A percentile compares a stretch with the other conserved stretches of the same genome.
Conservation (phyloP, 2,329 filamentous ascomycete species). For the Colletotrichum sp. region DNA sequence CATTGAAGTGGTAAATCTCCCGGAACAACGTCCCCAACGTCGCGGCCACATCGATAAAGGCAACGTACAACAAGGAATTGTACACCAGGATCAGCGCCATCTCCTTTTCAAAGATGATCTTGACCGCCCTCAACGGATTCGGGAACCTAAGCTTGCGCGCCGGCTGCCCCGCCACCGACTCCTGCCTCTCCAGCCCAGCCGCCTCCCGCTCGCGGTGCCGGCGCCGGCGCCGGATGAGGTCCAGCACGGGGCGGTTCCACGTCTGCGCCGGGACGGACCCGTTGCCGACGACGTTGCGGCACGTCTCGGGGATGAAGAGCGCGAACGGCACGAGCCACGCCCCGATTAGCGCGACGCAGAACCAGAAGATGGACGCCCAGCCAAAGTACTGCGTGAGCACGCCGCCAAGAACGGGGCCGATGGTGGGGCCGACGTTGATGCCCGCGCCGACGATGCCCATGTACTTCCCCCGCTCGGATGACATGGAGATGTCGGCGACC, state of each 20-base stretch:
- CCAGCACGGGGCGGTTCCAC: conserved; percentile 63
- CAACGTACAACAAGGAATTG: conserved; percentile 59
- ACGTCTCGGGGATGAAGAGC: conserved; percentile 64
- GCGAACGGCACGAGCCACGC: conserved; percentile 59
- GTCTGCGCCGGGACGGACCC: conserved; percentile 63
- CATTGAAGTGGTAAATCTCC: conserved; percentile 55
- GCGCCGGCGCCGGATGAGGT: conserved; percentile 47
- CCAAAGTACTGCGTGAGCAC: conserved; percentile 67
- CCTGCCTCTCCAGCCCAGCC: conserved; percentile 18
- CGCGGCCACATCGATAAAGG: conserved; percentile 59
- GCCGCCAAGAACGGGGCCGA: conserved; percentile 69
- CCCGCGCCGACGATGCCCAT: conserved; percentile 71
- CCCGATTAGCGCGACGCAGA: conserved; percentile 61
- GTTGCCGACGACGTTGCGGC: conserved; percentile 65
- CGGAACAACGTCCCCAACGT: conserved; percentile 58
- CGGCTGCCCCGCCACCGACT: conserved; percentile 37
- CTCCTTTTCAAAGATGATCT: conserved; percentile 62
- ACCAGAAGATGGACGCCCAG: conserved; percentile 76
- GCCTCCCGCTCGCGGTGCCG: not conserved
- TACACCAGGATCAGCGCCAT: conserved; percentile 58
- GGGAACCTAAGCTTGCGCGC: conserved; percentile 55
- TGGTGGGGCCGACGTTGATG: conserved; percentile 58
- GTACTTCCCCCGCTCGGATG: conserved; percentile 73
- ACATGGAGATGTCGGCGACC: conserved; percentile 74
- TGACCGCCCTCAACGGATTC: conserved; percentile 61